These are phyloP conservation scores for Cercophora scortea DNA, from an alignment of 495 filamentous ascomycete genomes.

Conservation along the genomic window DNA sequence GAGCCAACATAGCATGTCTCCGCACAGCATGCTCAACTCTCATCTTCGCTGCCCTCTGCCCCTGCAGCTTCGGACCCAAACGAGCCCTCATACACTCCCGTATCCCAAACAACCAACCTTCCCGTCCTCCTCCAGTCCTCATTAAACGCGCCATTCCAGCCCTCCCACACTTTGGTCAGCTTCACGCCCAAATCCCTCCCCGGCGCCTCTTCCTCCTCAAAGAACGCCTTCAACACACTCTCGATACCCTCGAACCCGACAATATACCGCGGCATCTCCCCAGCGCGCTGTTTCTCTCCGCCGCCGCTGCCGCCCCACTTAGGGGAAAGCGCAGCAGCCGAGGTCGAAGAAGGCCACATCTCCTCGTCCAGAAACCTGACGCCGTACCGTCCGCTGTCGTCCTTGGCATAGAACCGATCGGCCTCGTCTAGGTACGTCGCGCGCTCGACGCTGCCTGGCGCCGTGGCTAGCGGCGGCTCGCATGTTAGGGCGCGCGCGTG, in stretches of 20 bases:
- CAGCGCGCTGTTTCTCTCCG: conserved; percentile 20
- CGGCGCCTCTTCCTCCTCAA: conserved; percentile 32
- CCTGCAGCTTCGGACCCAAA: background rate
- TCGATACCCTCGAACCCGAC: conserved; percentile 49
- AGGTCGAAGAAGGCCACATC: conserved; percentile 26
- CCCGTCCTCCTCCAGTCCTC: conserved; percentile 81
- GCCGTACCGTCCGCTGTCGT: conserved; percentile 10
- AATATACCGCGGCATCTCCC: conserved; percentile 45
- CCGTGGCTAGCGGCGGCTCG: conserved; percentile 72
- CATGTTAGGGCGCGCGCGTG: conserved; percentile 83
- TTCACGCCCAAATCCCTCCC: conserved; percentile 33
- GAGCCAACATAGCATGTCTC: no score
- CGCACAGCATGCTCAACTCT: no score
- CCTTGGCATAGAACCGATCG: conserved; percentile 67
- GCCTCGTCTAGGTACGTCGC: conserved; percentile 75
- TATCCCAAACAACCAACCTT: conserved; percentile 75
- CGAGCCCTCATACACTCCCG: conserved; percentile 22
- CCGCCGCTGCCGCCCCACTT: conserved; percentile 1
- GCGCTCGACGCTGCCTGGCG: conserved; percentile 41
- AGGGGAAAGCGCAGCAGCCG: background rate
- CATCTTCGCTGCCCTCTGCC: no score
- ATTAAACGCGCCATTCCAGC: conserved; percentile 74
- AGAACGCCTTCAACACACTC: conserved; percentile 34
- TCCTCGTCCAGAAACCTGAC: conserved; percentile 45
- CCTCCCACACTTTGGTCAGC: conserved; percentile 58